Conservation (phyloP, 1,284 basidiomycete genomes). For the Grifola frondosa region DNA sequence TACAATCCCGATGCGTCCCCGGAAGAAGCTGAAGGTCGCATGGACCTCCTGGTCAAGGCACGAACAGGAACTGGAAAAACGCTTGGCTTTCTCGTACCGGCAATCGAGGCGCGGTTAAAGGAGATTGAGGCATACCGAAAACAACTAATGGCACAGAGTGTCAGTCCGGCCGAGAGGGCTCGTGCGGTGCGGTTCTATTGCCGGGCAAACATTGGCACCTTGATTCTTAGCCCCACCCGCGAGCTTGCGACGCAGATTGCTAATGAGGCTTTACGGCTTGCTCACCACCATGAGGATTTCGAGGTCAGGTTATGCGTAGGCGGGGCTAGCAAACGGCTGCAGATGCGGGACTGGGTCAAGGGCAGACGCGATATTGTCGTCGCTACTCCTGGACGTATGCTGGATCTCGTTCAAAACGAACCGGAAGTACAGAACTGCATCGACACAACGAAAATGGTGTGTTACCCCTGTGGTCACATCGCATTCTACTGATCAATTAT, state of each 20-base stretch:
- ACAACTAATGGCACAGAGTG: too few species aligned
- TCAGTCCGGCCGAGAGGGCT: constrained; percentile 36
- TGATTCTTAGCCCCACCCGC: constrained; percentile 92
- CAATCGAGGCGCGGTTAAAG: constrained; percentile 74
- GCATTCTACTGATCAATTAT: constrained; percentile 10
- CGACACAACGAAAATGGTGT: constrained; percentile 56
- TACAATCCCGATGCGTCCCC: constrained; percentile 34
- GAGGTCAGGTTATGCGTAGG: constrained; percentile 82
- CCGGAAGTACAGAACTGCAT: constrained; percentile 56
- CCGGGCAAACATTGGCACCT: constrained; percentile 60
- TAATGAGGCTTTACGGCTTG: constrained; percentile 75
- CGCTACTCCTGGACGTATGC: constrained; percentile 88
- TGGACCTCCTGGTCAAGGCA: constrained; percentile 80
- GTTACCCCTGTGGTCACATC: constrained; percentile 23
- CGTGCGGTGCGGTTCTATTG: constrained; percentile 40
- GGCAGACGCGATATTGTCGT: constrained; percentile 86
- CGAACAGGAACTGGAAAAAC: constrained; percentile 95
- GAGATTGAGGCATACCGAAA: constrained; percentile 44
- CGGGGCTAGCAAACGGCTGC: constrained; percentile 65
- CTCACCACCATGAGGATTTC: constrained; percentile 62
- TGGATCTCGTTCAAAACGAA: constrained; percentile 74
- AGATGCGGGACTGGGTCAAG: constrained; percentile 67
- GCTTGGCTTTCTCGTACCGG: constrained; percentile 86
- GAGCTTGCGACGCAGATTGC: constrained; percentile 96
- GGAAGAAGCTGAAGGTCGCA: constrained; percentile 35